Conservation (phyloP, 2,329 filamentous ascomycete genomes). For the Amphichorda felina region DNA sequence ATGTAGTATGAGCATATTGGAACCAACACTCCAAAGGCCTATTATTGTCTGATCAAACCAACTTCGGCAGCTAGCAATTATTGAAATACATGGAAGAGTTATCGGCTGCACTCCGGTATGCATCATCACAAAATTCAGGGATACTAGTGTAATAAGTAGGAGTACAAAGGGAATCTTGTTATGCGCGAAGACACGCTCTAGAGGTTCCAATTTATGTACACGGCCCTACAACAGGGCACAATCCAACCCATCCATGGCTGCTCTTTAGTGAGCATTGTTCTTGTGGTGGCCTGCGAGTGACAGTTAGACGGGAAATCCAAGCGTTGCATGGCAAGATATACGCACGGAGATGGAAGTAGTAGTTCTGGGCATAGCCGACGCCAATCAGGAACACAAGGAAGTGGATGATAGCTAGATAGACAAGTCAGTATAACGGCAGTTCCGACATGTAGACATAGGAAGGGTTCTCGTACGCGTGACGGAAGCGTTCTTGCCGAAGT, state of each 20-base stretch:
- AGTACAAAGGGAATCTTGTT: constrained; percentile 22
- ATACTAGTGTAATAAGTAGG: neutral
- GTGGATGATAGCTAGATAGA: constrained; percentile 68
- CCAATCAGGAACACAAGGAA: constrained; percentile 65
- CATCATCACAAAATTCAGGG: too few relatives aligned
- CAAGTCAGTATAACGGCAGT: constrained; percentile 6
- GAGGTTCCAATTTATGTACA: constrained; percentile 32
- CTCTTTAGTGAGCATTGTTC: constrained; percentile 91
- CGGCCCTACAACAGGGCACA: constrained; percentile 11
- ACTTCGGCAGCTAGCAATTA: too few relatives aligned
- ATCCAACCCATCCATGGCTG: neutral
- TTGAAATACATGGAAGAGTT: too few relatives aligned
- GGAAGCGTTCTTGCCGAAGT: constrained; percentile 92
- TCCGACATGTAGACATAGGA: neutral
- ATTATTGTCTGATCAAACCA: too few relatives aligned
- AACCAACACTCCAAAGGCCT: too few relatives aligned
- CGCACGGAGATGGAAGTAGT: constrained; percentile 99
- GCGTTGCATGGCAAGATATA: constrained; percentile 11
- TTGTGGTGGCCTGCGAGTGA: constrained; percentile 80
- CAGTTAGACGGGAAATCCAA: neutral
- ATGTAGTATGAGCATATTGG: too few relatives aligned
- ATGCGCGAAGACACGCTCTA: constrained; percentile 21
- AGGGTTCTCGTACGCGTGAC: constrained; percentile 59
- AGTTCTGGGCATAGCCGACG: constrained; percentile 92
- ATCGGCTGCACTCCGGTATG: too few relatives aligned